Evolutionary conservation across 768 basidiomycete species (phyloP), one percentile per base, ranked within the genome.

Genomic region (Cubamyces sp.): DNA sequence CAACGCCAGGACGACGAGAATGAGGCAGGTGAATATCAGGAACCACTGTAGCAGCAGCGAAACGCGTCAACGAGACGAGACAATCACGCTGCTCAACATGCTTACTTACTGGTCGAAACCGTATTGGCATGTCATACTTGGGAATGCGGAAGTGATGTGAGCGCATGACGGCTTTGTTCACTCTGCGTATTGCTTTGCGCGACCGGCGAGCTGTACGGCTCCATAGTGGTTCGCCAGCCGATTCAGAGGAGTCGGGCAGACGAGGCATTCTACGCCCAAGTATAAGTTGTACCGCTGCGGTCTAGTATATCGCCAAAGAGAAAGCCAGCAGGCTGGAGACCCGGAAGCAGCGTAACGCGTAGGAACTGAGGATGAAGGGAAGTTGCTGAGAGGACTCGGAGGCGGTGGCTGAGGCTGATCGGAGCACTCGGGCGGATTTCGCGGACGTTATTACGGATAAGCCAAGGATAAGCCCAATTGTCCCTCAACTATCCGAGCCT

Each of bases 1-100:
- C 56, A 94, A 80, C 3, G 87, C 91, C 16, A 94, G 81, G 9
- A 84, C 60, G 39, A 88, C 69, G 84, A 93, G 90, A 54, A 91
- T 80, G 26, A 87, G 39, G 65, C 75, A 76, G 30, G 92, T 91
- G 69, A 89, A 87, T 30, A 84, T 65, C n/a, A 92, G 70, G 69
- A 94, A 94, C 91, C 91, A 94, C 92, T 93, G 66, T 18, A 39
- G 51, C 15, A 47, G 34, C n/a, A 21, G 25, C 43, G 26, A 21
- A 18, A 34, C 18, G 25, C 14, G 40, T 34, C 43, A 5, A 46
- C 37, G 14, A 12, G 21, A n/a, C 40, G 23, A 21, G 0, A 47
- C 41, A 15, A 21, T 45, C 23, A 47, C 14, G 21, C 19, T 21
- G 16, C 7, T 9, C 34, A 34, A 7, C 9, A 34, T 25, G 14